phyloP scores from a whole-genome alignment of 1,139 yeast genomes.

The Diutina catenulata region DNA sequence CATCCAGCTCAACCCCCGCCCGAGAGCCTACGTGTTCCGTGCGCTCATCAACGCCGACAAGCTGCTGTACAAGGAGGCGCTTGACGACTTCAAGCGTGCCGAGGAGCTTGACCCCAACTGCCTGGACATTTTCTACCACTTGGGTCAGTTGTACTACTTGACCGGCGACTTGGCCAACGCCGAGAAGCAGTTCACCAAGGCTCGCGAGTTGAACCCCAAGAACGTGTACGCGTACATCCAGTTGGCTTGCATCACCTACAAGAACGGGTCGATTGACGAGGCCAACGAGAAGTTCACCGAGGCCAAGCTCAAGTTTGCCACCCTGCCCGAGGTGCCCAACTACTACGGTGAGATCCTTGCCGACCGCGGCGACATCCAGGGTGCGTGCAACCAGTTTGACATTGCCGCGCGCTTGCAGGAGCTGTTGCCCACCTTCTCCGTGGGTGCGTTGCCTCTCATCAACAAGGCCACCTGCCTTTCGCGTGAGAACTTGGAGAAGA shows the following conservation, averaged over 20 bases:
- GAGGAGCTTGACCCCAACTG: slow-evolving; percentile 54
- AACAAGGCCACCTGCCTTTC: slow-evolving; percentile 76
- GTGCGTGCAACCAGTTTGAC: slow-evolving; percentile 79
- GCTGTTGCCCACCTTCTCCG: slow-evolving; percentile 45
- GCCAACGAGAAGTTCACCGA: slow-evolving; percentile 62
- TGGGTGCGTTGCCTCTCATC: slow-evolving; percentile 84
- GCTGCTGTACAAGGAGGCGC: slow-evolving; percentile 49
- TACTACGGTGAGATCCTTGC: slow-evolving; percentile 90
- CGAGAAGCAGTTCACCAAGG: slow-evolving; percentile 60
- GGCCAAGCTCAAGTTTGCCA: slow-evolving; percentile 70
- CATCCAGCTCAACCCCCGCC: slow-evolving; percentile 58
- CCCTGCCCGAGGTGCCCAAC: slow-evolving; percentile 86
- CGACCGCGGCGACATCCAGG: slow-evolving; percentile 62
- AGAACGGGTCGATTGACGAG: slow-evolving; percentile 49
- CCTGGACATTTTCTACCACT: slow-evolving; percentile 85
- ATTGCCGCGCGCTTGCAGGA: slow-evolving; percentile 75
- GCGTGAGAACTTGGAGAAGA: slow-evolving; percentile 41
- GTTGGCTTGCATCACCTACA: slow-evolving; percentile 85
- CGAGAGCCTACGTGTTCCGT: slow-evolving; percentile 73
- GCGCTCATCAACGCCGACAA: slow-evolving; percentile 81
- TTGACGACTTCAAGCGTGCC: slow-evolving; percentile 64
- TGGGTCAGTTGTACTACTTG: slow-evolving; percentile 84
- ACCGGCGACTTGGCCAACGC: slow-evolving; percentile 70
- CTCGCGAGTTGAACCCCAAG: slow-evolving; percentile 59
- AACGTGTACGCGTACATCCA: slow-evolving; percentile 86